A percentile compares a stretch with the other conserved stretches of the same genome.
These are phyloP conservation scores for Brassica hybrid DNA, from an alignment of 441 rosid species.

Conservation along the genomic window DNA sequence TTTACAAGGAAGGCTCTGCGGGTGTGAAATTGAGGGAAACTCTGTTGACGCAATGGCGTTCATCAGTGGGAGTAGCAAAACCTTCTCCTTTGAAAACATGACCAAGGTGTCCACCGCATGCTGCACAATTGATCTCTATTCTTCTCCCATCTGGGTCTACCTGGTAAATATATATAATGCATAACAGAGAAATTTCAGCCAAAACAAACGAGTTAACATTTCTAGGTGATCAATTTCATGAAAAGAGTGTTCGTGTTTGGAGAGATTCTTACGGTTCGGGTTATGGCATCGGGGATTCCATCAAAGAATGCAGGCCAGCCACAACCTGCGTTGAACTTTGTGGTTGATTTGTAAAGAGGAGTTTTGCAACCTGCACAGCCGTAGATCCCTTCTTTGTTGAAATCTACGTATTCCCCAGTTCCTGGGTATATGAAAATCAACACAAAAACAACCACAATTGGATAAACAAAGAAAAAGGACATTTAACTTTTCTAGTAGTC, in stretches of 20 bases:
- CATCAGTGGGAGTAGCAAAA: constrained; percentile 82
- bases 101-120: constrained; percentile 93
- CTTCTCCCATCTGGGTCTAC: constrained; percentile 86
- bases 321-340: constrained; percentile 82
- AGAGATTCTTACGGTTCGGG: constrained; percentile 50
- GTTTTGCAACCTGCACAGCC: constrained; percentile 73
- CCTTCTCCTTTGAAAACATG: constrained; percentile 97
- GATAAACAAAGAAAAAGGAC: too few species aligned
- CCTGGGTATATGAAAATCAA: constrained; percentile 62
- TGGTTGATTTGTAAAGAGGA: constrained; percentile 74
- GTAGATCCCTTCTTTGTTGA: constrained; percentile 63
- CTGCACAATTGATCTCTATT: constrained; percentile 84
- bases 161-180: constrained; percentile 45
- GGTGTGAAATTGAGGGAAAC: constrained; percentile 74
- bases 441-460: too few species aligned
- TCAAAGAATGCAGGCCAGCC: constrained; percentile 93
- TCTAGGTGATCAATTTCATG: background rate
- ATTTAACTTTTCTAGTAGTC: background rate
- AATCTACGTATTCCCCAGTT: constrained; percentile 70
- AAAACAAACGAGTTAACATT: too few species aligned
- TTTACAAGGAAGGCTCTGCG: background rate
- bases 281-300: constrained; percentile 79
- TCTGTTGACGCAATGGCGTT: constrained; percentile 81
- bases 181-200: background rate
- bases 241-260: background rate